These are phyloP conservation scores for Jatropha curcas DNA, from an alignment of 345 rosid species.

Conservation along the genomic window DNA sequence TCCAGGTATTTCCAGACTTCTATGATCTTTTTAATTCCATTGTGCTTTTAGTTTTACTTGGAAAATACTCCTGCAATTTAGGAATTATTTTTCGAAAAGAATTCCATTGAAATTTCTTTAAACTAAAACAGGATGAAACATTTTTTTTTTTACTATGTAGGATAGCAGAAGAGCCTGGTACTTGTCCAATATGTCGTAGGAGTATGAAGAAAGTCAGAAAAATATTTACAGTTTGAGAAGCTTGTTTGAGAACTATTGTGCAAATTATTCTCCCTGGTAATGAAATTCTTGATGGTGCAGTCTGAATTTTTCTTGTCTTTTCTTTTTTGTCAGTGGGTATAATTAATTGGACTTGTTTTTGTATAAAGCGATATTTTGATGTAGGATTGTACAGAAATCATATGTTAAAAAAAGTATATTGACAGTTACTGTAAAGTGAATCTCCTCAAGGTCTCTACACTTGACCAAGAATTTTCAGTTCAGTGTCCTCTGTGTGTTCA, in stretches of 20 bases:
- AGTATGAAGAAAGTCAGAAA: conserved; percentile 87
- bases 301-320: neutral
- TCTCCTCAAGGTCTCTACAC: no score
- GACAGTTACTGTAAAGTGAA: no score
- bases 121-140: neutral
- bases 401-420: no score
- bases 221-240: conserved; percentile 62
- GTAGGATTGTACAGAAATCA: neutral
- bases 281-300: neutral
- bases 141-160: conserved; percentile 28
- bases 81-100: no score
- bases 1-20: conserved; percentile 40
- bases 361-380: neutral
- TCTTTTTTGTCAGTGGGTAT: neutral
- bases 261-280: conserved; percentile 4
- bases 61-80: neutral
- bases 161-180: conserved; percentile 68
- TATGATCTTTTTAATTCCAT: neutral
- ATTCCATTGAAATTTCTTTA: neutral
- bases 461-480: no score
- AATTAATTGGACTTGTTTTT: neutral
- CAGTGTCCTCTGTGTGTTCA: no score
- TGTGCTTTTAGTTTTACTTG: neutral
- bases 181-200: conserved; percentile 83
- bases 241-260: conserved; percentile 1